Evolutionary conservation across 495 filamentous ascomycete genomes (phyloP).

Genomic region (Astrothelium subdiscretum): DNA sequence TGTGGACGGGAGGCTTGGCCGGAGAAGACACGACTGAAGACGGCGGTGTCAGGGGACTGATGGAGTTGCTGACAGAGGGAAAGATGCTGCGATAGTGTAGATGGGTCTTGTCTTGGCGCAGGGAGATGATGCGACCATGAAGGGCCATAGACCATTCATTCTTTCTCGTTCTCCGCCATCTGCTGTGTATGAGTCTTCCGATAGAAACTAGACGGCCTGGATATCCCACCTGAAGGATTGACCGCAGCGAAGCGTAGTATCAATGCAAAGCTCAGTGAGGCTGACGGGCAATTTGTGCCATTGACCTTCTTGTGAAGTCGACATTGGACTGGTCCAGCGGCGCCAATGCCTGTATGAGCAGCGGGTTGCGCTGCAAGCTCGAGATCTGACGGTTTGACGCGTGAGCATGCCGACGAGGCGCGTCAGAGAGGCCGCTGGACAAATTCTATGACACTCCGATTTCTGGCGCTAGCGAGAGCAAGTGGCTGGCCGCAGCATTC

Average conservation of each 20-base stretch:
- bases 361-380: neutral
- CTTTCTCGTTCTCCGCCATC: constrained; percentile 71
- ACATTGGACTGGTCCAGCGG: neutral
- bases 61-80: constrained; percentile 26
- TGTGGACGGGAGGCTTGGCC: constrained; percentile 19
- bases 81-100: constrained; percentile 72
- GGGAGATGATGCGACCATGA: constrained; percentile 67
- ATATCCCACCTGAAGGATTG: constrained; percentile 64
- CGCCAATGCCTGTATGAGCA: neutral
- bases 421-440: neutral
- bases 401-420: neutral
- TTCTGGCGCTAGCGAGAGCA: neutral
- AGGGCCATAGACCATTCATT: constrained; percentile 89
- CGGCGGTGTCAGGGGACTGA: constrained; percentile 27
- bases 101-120: constrained; percentile 67
- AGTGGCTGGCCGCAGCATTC: neutral
- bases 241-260: constrained; percentile 82
- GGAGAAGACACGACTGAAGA: constrained; percentile 21
- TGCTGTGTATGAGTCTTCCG: constrained; percentile 14
- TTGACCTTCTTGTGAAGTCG: constrained; percentile 16
- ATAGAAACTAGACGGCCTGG: neutral
- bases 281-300: constrained; percentile 76
- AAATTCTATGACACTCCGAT: neutral
- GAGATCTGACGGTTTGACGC: neutral
- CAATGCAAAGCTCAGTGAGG: constrained; percentile 73